Base-by-base conservation (phyloP, 1,284 basidiomycete genomes). In the Cryptococcus wingfieldii region DNA sequence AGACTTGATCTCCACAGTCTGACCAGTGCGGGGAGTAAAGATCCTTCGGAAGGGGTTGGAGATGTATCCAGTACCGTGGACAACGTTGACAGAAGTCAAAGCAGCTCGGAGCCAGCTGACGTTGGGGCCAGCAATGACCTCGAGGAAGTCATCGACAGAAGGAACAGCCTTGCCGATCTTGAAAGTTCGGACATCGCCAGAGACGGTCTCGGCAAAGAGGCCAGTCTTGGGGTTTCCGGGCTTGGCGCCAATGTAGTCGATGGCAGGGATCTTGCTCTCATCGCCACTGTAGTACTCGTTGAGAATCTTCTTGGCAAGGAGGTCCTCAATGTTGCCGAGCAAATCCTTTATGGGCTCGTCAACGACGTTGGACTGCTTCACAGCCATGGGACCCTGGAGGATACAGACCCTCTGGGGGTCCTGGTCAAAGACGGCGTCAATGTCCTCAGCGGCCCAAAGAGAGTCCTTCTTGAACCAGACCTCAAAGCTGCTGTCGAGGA, bases 401-500 rank as follows among this genome's bases (percentile, higher is more conserved):
- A 98, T 96, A 74, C 92, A 96, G 39, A 98, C 94, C 65, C 96
- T 88, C 78, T 98, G 90, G 34, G 95, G 90, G 76, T 97, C 94
- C 78, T 94, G 92, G 77, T 97, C 96, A 68, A 98, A 94, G 42
- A 98, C 92, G 14, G 93, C 95, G 63, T 98, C 95, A 66, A 98
- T 92, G 74, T 99, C 95, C 77, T 98, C 96, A 6, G 93, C 88
- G 46, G 91, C 90, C 95, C 95, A 98, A 6, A 98, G 84, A 16
- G 94, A 97, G 77, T 97, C 94, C 89, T 96, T 96, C 83, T 97
- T 97, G 81, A 97, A 97, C 92, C 94, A 97, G 54, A 97, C 91
- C 76, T 95, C 91, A 74, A 98, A 97, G 65, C 79, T 85, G 25
- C 86, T 84, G 76, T 98, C 94, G 48, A 98, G 83, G 50, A 98